Conservation (phyloP, 2,329 filamentous ascomycete species). For the Amylocarpus encephaloides region DNA sequence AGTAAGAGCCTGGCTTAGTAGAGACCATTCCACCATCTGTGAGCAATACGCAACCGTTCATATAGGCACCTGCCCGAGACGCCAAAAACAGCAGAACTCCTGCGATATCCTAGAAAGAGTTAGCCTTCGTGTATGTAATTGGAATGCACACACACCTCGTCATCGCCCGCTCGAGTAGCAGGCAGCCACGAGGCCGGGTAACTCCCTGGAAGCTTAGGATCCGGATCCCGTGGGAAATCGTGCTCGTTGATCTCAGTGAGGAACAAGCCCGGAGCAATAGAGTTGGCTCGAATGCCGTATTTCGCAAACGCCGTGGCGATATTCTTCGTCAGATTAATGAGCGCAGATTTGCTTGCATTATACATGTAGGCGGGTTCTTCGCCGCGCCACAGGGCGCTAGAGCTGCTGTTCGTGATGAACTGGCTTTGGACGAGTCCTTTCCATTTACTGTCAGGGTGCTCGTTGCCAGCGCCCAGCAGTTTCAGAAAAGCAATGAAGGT, state of each 20-base stretch:
- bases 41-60: constrained; percentile 47
- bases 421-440: no score
- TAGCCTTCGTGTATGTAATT: not conserved
- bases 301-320: constrained; percentile 57
- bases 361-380: no score
- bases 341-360: constrained; percentile 70
- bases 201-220: no score
- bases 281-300: constrained; percentile 47
- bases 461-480: no score
- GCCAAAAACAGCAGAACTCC: constrained; percentile 66
- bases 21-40: constrained; percentile 7
- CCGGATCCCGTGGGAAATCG: no score
- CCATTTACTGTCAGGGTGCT: no score
- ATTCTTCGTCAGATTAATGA: constrained; percentile 64
- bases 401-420: no score
- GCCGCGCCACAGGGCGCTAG: no score
- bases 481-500: no score
- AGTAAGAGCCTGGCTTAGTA: constrained; percentile 5
- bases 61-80: constrained; percentile 57
- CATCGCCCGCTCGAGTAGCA: not conserved
- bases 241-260: not conserved
- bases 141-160: not conserved
- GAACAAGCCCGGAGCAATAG: constrained; percentile 11
- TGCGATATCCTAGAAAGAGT: constrained; percentile 59
- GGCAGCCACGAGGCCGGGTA: no score